Evolutionary conservation across 192 early-diverging fungal species (phyloP).

Genomic region (Chytriomyces sp.): DNA sequence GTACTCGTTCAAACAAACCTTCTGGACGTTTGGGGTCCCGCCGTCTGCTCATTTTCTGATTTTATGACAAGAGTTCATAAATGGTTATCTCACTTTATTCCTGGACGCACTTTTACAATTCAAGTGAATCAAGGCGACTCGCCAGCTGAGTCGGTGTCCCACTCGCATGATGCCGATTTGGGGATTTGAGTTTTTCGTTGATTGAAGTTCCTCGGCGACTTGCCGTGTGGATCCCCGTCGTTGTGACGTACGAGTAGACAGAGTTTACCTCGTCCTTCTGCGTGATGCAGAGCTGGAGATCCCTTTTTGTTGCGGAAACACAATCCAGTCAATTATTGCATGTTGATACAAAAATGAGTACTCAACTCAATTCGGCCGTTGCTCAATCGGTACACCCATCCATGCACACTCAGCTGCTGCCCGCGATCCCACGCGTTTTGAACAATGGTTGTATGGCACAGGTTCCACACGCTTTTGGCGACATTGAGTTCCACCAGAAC

Average conservation of each 20-base stretch:
- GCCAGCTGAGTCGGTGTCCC: background rate
- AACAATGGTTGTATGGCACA: constrained; percentile 78
- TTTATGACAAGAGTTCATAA: too few relatives aligned
- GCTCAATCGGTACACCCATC: constrained; percentile 49
- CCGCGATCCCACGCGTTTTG: constrained; percentile 85
- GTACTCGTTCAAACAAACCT: background rate
- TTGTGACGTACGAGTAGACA: constrained; percentile 28
- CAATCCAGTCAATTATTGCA: background rate
- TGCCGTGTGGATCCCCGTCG: constrained; percentile 13
- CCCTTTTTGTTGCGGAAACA: background rate
- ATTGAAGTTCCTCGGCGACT: constrained; percentile 9
- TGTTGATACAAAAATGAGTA: too few relatives aligned
- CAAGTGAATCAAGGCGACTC: background rate
- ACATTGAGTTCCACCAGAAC: constrained; percentile 73
- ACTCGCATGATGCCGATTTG: background rate
- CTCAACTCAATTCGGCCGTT: constrained; percentile 31
- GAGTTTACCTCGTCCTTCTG: constrained; percentile 23
- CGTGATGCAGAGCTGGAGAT: constrained; percentile 32
- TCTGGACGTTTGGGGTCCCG: constrained; percentile 25
- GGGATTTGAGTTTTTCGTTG: background rate
- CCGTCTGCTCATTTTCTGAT: background rate
- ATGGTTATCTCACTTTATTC: background rate
- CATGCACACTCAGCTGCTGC: constrained; percentile 65
- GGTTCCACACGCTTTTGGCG: constrained; percentile 71
- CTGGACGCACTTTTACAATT: background rate